Evolutionary conservation across 1,284 basidiomycete species (phyloP), one percentile per base, ranked within the genome.

Genomic region (Ustilago hordei): DNA sequence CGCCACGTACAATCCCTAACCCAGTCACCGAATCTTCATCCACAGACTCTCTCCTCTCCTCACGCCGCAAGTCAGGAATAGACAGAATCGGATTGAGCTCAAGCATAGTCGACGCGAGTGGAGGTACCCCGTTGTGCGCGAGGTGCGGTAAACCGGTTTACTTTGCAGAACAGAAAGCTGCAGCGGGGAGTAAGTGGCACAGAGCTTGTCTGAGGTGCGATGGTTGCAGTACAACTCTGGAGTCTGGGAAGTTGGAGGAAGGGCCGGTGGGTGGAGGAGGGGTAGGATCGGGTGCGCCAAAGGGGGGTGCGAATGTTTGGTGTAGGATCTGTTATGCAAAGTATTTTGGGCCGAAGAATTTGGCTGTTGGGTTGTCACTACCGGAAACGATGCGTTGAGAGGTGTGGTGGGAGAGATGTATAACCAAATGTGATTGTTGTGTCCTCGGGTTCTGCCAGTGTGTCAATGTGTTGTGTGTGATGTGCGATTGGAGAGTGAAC

Each of bases 91-190:
- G 79, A 0, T 61, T 81, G 17, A 54, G 52, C n/a, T 80, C 78
- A 12, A 67, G 60, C 54, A 65, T 77, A 59, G 71, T 69, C 52
- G 64, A 75, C 52, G 81, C 79, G 8, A 45, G 47, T 4, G 67
- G 75, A 8, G 82, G 78, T 2, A 85, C 84, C 6, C 84, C 84
- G 1, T 64, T 84, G 8, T 86, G 84, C 53, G 82, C 81, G 0
- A 64, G 84, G 4, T 86, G 84, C 50, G 32, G 48, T 1, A 69
- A 69, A 36, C 78, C 83, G 11, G 84, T 85, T 19, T 86, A 85
- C 63, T 85, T 85, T 73, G 84, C 84, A 19, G 84, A 85, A 55
- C 83, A 85, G 58, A 78, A 76, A 41, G 76, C 78, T 11, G 84
- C 82, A 3, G 81, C 82, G 3, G 81, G 80, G 0, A 59, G 83